Percentiles rank a stretch among this genome's conserved stretches.
Conservation (phyloP, 148 eudicot species). For the Nepenthes gracilis region DNA sequence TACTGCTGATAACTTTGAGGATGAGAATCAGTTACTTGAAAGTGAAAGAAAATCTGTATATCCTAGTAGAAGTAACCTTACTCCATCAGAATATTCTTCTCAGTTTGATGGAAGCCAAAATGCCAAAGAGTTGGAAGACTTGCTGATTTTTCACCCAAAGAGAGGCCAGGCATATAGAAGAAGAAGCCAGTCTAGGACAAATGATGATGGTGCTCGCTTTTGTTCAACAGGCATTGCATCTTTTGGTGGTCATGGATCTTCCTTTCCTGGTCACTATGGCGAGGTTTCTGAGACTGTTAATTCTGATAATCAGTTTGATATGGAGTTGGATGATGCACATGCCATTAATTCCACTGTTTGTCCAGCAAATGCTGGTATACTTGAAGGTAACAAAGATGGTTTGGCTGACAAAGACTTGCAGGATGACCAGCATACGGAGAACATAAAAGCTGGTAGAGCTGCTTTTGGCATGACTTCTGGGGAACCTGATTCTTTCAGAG, state of each 20-base stretch:
- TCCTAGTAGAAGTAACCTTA: constrained; percentile 25
- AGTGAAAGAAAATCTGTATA: constrained; percentile 32
- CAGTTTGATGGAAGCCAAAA: constrained; percentile 37
- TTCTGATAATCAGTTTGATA: constrained; percentile 32
- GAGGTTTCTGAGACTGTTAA: constrained; percentile 19
- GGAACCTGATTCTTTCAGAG: constrained; percentile 21
- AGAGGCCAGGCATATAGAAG: constrained; percentile 68
- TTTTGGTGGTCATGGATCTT: constrained; percentile 36
- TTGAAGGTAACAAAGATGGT: constrained; percentile 18
- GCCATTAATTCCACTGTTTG: constrained; percentile 21
- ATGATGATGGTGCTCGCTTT: constrained; percentile 62
- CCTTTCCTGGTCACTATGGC: constrained; percentile 34
- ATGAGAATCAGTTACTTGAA: constrained; percentile 47
- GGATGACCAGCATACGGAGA: constrained; percentile 6
- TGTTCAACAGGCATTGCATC: constrained; percentile 40
- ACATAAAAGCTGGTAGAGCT: constrained; percentile 21
- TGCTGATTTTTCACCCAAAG: constrained; percentile 48
- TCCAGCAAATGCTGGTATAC: constrained; percentile 13
- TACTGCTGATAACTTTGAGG: constrained; percentile 94
- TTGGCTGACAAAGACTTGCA: constrained; percentile 19
- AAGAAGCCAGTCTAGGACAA: constrained; percentile 56
- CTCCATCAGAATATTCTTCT: constrained; percentile 51
- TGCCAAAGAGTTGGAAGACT: constrained; percentile 51
- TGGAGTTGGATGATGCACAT: constrained; percentile 36
- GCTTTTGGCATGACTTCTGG: constrained; percentile 14